Percentiles rank a stretch among this genome's conserved stretches.
phyloP scores from a whole-genome alignment of 805 yeast genomes.

The Metschnikowia anglica region DNA sequence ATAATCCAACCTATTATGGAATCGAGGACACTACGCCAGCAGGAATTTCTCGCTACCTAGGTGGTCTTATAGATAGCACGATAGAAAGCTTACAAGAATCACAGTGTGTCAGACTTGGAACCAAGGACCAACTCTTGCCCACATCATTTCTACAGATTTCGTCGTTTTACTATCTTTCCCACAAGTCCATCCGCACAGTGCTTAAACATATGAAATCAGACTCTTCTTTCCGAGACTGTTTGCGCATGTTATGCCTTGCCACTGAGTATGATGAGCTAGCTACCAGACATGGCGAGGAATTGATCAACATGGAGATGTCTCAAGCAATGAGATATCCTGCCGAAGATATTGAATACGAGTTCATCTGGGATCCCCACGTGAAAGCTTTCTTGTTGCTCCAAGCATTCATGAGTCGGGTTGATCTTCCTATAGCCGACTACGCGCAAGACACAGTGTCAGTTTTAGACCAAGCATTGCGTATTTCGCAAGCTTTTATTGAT shows the following conservation, averaged over 20 bases:
- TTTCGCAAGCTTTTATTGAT: slow-evolving; percentile 89
- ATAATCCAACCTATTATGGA: slow-evolving; percentile 76
- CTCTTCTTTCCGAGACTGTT: slow-evolving; percentile 57
- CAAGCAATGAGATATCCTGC: slow-evolving; percentile 63
- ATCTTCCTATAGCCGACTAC: slow-evolving; percentile 92
- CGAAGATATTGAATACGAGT: slow-evolving; percentile 54
- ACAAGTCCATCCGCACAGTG: slow-evolving; percentile 70
- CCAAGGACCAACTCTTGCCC: slow-evolving; percentile 52
- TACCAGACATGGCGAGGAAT: slow-evolving; percentile 88
- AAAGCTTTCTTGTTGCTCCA: slow-evolving; percentile 71
- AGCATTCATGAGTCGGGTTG: slow-evolving; percentile 68
- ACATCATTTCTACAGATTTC: slow-evolving; percentile 84
- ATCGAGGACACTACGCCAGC: slow-evolving; percentile 57
- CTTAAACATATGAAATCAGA: slow-evolving; percentile 10
- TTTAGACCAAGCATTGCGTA: slow-evolving; percentile 90
- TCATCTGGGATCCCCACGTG: slow-evolving; percentile 86
- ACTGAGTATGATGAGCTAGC: slow-evolving; percentile 86
- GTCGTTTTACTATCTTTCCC: slow-evolving; percentile 91
- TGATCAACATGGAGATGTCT: slow-evolving; percentile 52
- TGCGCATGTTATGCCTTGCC: slow-evolving; percentile 60
- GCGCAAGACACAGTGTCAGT: slow-evolving; percentile 91
- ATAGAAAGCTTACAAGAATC: slow-evolving; percentile 69
- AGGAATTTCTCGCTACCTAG: slow-evolving; percentile 59
- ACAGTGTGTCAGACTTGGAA: slow-evolving; percentile 56
- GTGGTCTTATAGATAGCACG: slow-evolving; percentile 65